Conservation (phyloP, 1,284 basidiomycete species). For the Macrocybe sp. region DNA sequence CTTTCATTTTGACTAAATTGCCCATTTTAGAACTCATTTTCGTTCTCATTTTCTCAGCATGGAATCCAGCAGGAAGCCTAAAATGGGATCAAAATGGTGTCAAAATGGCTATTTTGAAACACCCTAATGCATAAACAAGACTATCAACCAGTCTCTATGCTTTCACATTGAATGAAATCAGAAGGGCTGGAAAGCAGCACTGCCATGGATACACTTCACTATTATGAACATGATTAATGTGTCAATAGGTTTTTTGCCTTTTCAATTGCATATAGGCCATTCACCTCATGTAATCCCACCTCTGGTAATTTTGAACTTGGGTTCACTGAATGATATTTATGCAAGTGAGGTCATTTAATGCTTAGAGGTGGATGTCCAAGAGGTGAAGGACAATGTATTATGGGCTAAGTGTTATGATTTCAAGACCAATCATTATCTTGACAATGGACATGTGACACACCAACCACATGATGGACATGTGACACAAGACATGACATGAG, state of each 20-base stretch:
- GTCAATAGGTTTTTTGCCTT: slow-evolving; percentile 20
- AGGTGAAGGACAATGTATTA: slow-evolving; percentile 24
- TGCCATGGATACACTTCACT: slow-evolving; percentile 5
- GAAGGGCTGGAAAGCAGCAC: slow-evolving; percentile 4
- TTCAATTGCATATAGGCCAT: slow-evolving; percentile 20
- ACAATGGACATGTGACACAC: too few relatives aligned
- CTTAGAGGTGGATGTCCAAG: slow-evolving; percentile 11
- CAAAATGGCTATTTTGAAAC: too few relatives aligned
- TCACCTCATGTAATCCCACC: slow-evolving; percentile 22
- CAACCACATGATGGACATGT: too few relatives aligned
- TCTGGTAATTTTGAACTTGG: slow-evolving; percentile 1
- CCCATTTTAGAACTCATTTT: too few relatives aligned
- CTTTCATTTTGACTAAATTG: too few relatives aligned
- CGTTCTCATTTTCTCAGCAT: too few relatives aligned
- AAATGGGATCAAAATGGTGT: too few relatives aligned
- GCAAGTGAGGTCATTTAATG: slow-evolving; percentile 21
- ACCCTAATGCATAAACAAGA: slow-evolving; percentile 23
- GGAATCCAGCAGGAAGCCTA: too few relatives aligned
- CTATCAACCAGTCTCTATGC: slow-evolving; percentile 25
- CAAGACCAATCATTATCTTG: too few relatives aligned
- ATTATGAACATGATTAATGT: slow-evolving; percentile 11
- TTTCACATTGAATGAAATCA: slow-evolving; percentile 24
- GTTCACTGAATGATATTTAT: neutral
- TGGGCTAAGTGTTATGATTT: too few relatives aligned
- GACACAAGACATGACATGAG: too few relatives aligned